These are phyloP conservation scores for Colletotrichum shisoi DNA, from an alignment of 2,329 filamentous ascomycete species.

Conservation along the genomic window DNA sequence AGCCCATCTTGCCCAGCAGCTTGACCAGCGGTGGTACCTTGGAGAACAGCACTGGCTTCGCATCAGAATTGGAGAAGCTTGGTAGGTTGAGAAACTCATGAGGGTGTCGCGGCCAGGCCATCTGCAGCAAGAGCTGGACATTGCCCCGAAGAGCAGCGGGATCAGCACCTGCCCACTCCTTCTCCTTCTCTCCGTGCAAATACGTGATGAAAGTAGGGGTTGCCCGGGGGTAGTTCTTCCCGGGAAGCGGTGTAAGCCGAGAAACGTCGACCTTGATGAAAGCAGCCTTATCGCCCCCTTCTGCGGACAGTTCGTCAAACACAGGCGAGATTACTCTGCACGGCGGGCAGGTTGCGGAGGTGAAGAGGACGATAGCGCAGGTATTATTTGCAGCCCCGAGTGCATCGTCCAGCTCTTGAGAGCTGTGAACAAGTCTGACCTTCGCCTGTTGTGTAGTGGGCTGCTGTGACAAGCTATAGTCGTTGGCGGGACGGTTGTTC, in stretches of 20 bases:
- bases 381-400: constrained; percentile 68
- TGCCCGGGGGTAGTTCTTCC: constrained; percentile 71
- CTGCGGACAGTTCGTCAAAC: constrained; percentile 80
- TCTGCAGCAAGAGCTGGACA: constrained; percentile 75
- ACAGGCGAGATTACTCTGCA: constrained; percentile 84
- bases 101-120: constrained; percentile 77
- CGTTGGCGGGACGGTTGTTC: constrained; percentile 43
- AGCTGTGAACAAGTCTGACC: constrained; percentile 68
- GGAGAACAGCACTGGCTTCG: constrained; percentile 73
- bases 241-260: constrained; percentile 52
- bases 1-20: constrained; percentile 78
- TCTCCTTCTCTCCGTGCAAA: constrained; percentile 75
- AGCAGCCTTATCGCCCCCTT: constrained; percentile 71
- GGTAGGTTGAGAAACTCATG: constrained; percentile 77
- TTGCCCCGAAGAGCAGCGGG: constrained; percentile 72
- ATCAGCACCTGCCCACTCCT: constrained; percentile 83
- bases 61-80: constrained; percentile 69
- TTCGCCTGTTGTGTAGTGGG: constrained; percentile 40
- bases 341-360: constrained; percentile 83
- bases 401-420: constrained; percentile 67
- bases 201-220: constrained; percentile 93
- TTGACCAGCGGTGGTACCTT: constrained; percentile 87
- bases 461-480: constrained; percentile 41
- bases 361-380: constrained; percentile 89
- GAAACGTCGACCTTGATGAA: constrained; percentile 87